These are phyloP conservation scores for Xylariaceae sp. DNA, from an alignment of 2,329 filamentous ascomycete species.

Conservation along the genomic window DNA sequence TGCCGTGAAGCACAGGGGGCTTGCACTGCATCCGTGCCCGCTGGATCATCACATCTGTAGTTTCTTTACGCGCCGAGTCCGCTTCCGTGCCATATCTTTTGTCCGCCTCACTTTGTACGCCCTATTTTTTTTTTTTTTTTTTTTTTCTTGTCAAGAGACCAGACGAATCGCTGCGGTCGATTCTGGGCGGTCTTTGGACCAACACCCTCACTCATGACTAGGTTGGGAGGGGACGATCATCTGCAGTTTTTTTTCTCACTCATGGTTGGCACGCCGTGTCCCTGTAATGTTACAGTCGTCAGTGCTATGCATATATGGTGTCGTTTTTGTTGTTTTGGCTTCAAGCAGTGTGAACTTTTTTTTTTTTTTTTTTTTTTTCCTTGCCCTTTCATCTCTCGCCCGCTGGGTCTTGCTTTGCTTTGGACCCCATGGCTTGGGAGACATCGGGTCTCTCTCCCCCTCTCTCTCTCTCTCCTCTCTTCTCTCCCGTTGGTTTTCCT, in stretches of 20 bases:
- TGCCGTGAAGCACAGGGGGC: constrained; percentile 9
- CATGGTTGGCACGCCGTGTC: constrained; percentile 11
- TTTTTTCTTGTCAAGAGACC: background rate
- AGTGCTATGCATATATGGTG: constrained; percentile 8
- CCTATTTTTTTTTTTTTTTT: constrained; percentile 19
- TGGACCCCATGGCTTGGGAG: background rate
- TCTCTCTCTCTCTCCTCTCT: too few species aligned
- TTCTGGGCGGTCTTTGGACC: constrained; percentile 3
- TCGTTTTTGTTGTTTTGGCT: background rate
- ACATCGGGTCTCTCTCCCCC: background rate
- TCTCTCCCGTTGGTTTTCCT: too few species aligned
- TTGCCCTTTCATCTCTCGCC: background rate
- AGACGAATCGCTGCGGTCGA: constrained; percentile 14
- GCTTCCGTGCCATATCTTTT: constrained; percentile 19
- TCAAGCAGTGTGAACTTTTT: constrained; percentile 4
- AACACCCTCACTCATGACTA: constrained; percentile 3
- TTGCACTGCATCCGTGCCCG: constrained; percentile 23
- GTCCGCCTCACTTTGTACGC: constrained; percentile 30
- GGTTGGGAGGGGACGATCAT: constrained; percentile 5
- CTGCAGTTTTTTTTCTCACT: constrained; percentile 4
- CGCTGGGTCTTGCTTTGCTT: background rate
- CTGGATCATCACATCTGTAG: constrained; percentile 18
- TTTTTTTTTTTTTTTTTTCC: constrained; percentile 3
- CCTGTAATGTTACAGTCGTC: constrained; percentile 11
- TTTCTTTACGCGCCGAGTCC: constrained; percentile 22